Percentiles rank a stretch among this genome's conserved stretches.
Evolutionary conservation across 2,329 filamentous ascomycete species (phyloP).

Genomic region (Sclerotinia sclerotiorum): DNA sequence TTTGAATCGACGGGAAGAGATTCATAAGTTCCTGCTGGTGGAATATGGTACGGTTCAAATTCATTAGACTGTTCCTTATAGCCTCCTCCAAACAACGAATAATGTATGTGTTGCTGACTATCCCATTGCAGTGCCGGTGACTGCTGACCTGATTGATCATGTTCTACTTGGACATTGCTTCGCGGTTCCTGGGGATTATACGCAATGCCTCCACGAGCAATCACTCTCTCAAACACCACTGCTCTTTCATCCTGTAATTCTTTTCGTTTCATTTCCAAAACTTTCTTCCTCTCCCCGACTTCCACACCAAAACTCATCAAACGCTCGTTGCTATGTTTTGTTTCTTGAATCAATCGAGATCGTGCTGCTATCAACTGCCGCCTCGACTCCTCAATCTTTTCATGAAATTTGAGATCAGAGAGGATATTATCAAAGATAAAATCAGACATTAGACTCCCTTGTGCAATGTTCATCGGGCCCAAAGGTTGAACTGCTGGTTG

Average conservation of each 20-base stretch:
- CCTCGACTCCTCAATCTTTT: conserved; percentile 49
- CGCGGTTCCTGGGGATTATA: neutral
- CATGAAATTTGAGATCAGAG: conserved; percentile 52
- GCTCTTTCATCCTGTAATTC: conserved; percentile 18
- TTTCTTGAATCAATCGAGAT: conserved; percentile 13
- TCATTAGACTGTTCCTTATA: neutral
- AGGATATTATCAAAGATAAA: conserved; percentile 56
- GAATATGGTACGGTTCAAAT: neutral
- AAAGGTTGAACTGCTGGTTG: conserved; percentile 45
- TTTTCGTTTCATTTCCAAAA: neutral
- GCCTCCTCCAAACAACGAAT: conserved; percentile 11
- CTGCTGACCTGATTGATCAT: neutral
- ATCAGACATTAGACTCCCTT: conserved; percentile 49
- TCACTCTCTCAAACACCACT: neutral
- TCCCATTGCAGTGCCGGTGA: neutral
- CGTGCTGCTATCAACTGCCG: conserved; percentile 5
- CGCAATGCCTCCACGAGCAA: too few relatives aligned
- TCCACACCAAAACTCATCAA: neutral
- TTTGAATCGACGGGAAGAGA: neutral
- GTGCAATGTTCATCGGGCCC: conserved; percentile 45
- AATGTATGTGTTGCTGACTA: conserved; percentile 15
- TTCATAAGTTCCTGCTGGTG: conserved; percentile 4
- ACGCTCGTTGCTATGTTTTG: conserved; percentile 1
- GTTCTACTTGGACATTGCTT: neutral
- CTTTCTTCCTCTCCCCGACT: conserved; percentile 1